These are phyloP conservation scores for Cladosporium austrohemisphaericum DNA, from an alignment of 2,329 filamentous ascomycete species.

Conservation along the genomic window DNA sequence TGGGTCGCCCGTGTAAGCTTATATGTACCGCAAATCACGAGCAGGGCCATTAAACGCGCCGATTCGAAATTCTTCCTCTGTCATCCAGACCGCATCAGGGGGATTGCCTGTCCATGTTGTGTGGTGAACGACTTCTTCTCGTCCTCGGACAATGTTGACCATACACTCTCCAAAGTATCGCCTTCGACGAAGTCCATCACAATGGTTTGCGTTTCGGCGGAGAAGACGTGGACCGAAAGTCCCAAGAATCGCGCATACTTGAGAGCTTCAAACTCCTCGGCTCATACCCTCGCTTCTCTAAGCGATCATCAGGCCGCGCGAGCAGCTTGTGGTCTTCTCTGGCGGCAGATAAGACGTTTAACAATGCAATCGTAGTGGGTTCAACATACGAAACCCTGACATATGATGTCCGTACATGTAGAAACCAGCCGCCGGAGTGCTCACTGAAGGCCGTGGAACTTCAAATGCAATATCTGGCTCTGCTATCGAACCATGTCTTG, in stretches of 20 bases:
- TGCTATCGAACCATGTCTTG: too few relatives aligned
- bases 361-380: too few relatives aligned
- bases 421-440: too few relatives aligned
- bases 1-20: slow-evolving; percentile 2
- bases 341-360: too few relatives aligned
- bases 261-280: slow-evolving; percentile 1
- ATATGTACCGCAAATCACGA: slow-evolving; percentile 15
- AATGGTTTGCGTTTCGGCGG: background rate
- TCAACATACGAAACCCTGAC: too few relatives aligned
- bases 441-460: too few relatives aligned
- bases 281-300: too few relatives aligned
- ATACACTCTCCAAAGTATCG: slow-evolving; percentile 17
- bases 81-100: slow-evolving; percentile 16
- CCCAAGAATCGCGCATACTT: background rate
- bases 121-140: slow-evolving; percentile 15
- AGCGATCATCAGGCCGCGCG: too few relatives aligned
- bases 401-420: too few relatives aligned
- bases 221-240: background rate
- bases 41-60: slow-evolving; percentile 15
- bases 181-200: slow-evolving; percentile 18
- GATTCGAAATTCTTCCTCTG: slow-evolving; percentile 15
- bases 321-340: too few relatives aligned
- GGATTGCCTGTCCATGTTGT: slow-evolving; percentile 12
- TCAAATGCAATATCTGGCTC: too few relatives aligned
- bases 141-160: slow-evolving; percentile 9